Base-by-base conservation (phyloP, 2,329 filamentous ascomycete genomes). In the Lanzia echinophila region DNA sequence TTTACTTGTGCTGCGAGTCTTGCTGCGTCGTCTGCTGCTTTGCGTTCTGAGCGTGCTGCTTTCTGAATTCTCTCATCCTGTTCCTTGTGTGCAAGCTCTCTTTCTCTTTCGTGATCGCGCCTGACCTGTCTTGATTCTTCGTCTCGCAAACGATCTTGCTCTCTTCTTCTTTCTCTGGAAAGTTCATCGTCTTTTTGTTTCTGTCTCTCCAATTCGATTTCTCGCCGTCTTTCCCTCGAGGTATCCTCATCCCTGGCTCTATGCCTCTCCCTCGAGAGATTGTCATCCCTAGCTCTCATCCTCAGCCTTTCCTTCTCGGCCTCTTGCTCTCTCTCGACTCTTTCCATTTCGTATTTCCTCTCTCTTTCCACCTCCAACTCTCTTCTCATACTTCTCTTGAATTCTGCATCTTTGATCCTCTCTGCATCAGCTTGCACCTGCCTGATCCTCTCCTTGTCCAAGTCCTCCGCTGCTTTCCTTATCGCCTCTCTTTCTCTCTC, bases 1-100 rank as follows among this genome's bases (percentile, higher is more conserved):
- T 20, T 51, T 3, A 64, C 10, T 53, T 53, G 39, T 60, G 60
- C 22, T 50, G 58, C 24, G 56, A 57, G 41, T 36, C 55, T 49
- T 6, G 34, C 51, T 1, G 46, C 51, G 34, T 53, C 44, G 28
- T 58, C 57, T 6, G 48, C 52, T 1, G 52, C 48, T 28, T 61
- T 55, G 1, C 43, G 19, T 19, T 53, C 54, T 1, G 39, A 31
- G n/a, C 38, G 38, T 5, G 38, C 41, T 24, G 41, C 17, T 43
- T 24, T 36, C 15, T 36, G 5, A 10, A 36, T 36, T n/a, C 12
- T n/a, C 11, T 6, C 34, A n/a, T 36, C 41, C 20, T 20, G 17
- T 43, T 22, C 22, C 17, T 10, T 8, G 15, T 22, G 19, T 43
- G 19, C 41, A 28, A 36, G 34, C 5, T 34, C 44, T 24, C 28